Evolutionary conservation across 139 green algal species (phyloP), one percentile per base, ranked within the genome.

Genomic region (Dunaliella primolecta): DNA sequence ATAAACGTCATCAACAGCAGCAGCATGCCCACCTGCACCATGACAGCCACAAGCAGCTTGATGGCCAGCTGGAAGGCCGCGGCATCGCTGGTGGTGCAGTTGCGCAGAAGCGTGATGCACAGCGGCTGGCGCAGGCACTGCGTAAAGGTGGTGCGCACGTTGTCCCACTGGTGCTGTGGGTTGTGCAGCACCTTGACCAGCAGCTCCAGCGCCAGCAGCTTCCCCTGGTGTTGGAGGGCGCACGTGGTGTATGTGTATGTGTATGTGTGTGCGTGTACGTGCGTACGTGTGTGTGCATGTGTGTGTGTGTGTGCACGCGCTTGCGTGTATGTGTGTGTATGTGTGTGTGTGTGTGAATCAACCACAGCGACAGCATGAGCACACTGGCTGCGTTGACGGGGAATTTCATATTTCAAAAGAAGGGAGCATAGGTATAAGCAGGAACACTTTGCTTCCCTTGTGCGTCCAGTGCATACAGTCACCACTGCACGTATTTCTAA

Each of bases 141-240:
- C 37, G 90, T 92, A 64, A 97, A 95, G 57, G 93, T 87, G 21
- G 91, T 83, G 25, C 90, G 88, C 34, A 94, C 89, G 72, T 92
- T 87, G 3, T 90, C 85, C 95, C 95, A 98, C 84, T 88, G 82
- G 86, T 93, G 91, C 31, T 89, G 87, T 3, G 93, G 90, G 87
- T 89, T 93, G 64, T 87, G 86, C 1, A 94, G 85, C 86, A 92
- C 91, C 75, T 95, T 96, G 57, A 96, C 95, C 34, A 99, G 89
- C 86, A 99, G 92, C 89, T 99, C 97, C 81, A 99, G 89, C 0
- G 97, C 94, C 83, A 99, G 89, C 84, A 98, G 91, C 92, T 98
- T 98, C 56, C 95, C 95, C 82, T 92, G 91, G 0, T 32, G n/a
- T n/a, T n/a, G n/a, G n/a, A n/a, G n/a, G n/a, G n/a, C n/a, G n/a